phyloP scores from a whole-genome alignment of 352 stramenopile species.

The Globisporangium sylvaticum region DNA sequence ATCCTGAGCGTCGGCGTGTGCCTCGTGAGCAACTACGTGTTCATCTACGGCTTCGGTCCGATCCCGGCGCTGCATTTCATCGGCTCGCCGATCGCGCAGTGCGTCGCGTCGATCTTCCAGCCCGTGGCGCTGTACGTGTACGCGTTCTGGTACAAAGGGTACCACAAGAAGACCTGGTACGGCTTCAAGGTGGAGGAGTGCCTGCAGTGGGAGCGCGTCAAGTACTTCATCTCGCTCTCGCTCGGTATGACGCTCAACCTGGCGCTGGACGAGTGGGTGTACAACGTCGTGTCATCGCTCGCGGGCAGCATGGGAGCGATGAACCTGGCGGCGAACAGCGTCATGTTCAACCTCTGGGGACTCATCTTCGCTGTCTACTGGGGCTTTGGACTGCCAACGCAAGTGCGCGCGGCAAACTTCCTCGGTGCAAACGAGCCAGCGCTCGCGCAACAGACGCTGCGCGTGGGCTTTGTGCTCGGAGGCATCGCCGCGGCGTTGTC shows the following conservation, averaged over 20 bases:
- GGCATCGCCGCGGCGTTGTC: conserved; percentile 49
- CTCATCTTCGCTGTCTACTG: conserved; percentile 84
- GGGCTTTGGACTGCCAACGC: conserved; percentile 75
- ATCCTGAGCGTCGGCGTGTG: conserved; percentile 63
- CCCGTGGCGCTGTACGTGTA: conserved; percentile 62
- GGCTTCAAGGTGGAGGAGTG: conserved; percentile 52
- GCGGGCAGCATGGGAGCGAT: conserved; percentile 55
- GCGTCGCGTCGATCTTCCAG: conserved; percentile 69
- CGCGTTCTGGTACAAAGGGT: conserved; percentile 74
- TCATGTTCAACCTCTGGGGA: conserved; percentile 81
- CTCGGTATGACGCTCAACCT: conserved; percentile 78
- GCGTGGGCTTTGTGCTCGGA: conserved; percentile 64
- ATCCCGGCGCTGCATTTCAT: conserved; percentile 64
- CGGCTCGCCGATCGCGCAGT: conserved; percentile 69
- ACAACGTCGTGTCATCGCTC: conserved; percentile 72
- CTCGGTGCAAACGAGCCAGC: conserved; percentile 60
- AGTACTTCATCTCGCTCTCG: conserved; percentile 59
- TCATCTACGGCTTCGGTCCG: conserved; percentile 74
- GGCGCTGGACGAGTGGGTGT: conserved; percentile 76
- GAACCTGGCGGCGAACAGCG: conserved; percentile 73
- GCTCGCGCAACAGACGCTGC: conserved; percentile 49
- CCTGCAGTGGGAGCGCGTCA: conserved; percentile 61
- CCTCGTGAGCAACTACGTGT: conserved; percentile 64
- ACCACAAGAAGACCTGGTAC: conserved; percentile 80
- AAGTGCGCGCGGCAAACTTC: conserved; percentile 76